Conservation (phyloP, 2,329 filamentous ascomycete genomes). For the Emmonsiellopsis sp. region DNA sequence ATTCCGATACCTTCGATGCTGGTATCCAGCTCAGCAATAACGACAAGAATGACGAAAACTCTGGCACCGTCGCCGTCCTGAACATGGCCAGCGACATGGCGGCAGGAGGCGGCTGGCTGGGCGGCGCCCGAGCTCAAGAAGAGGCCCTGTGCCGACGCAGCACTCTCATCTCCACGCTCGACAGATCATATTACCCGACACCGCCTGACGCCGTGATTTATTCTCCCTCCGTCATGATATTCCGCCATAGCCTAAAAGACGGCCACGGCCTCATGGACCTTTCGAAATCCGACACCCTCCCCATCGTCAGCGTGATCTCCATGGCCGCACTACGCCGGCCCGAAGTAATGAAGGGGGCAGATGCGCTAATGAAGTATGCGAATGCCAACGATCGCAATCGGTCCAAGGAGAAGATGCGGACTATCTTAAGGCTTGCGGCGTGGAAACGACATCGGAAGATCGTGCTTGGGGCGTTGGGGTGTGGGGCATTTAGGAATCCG, state of each 20-base stretch:
- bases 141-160: slow-evolving; percentile 9
- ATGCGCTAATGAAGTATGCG: not conserved
- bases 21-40: not conserved
- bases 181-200: slow-evolving; percentile 5
- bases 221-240: slow-evolving; percentile 6
- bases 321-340: slow-evolving; percentile 5
- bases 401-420: slow-evolving; percentile 7
- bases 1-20: slow-evolving; percentile 4
- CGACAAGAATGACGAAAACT: not conserved
- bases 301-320: slow-evolving; percentile 7
- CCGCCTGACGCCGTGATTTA: slow-evolving; percentile 4
- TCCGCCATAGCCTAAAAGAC: slow-evolving; percentile 1
- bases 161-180: slow-evolving; percentile 5
- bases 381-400: slow-evolving; percentile 2
- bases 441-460: slow-evolving; percentile 6
- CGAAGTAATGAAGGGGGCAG: not conserved
- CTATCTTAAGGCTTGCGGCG: slow-evolving; percentile 7
- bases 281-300: slow-evolving; percentile 1
- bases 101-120: slow-evolving; percentile 4
- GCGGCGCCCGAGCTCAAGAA: slow-evolving; percentile 6
- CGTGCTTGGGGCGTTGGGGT: slow-evolving; percentile 56
- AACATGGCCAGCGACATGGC: slow-evolving; percentile 7
- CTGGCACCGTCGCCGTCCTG: slow-evolving; percentile 1
- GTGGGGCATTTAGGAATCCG: slow-evolving; percentile 54
- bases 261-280: slow-evolving; percentile 6